Conservation (phyloP, 495 filamentous ascomycete genomes). For the Cairneyella variabilis region DNA sequence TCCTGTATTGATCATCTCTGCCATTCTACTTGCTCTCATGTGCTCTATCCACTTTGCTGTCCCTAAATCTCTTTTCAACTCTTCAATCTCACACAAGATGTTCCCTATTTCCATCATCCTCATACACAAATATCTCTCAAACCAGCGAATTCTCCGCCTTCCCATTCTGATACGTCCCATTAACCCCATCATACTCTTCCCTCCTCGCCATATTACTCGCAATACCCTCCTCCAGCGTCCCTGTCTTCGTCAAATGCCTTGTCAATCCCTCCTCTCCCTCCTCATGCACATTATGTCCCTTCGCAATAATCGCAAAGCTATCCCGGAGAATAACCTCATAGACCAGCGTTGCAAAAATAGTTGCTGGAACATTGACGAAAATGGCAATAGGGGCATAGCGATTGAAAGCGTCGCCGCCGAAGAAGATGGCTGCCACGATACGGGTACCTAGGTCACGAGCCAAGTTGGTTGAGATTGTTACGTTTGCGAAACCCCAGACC, state of each 20-base stretch:
- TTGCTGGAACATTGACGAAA: slow-evolving; percentile 49
- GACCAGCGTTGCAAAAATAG: slow-evolving; percentile 44
- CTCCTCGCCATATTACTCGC: slow-evolving; percentile 5
- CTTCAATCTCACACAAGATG: too few species aligned
- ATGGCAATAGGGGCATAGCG: slow-evolving; percentile 46
- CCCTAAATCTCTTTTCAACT: too few species aligned
- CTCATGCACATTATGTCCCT: slow-evolving; percentile 43
- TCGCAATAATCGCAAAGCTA: slow-evolving; percentile 41
- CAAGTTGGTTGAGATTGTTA: slow-evolving; percentile 47
- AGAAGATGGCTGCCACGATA: slow-evolving; percentile 52
- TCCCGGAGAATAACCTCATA: slow-evolving; percentile 51
- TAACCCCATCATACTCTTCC: background rate
- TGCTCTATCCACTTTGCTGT: too few species aligned
- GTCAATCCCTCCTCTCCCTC: slow-evolving; percentile 46
- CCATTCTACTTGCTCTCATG: too few species aligned
- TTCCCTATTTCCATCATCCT: too few species aligned
- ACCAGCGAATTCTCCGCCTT: background rate
- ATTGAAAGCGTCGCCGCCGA: slow-evolving; percentile 37
- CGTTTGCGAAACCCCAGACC: slow-evolving; percentile 45
- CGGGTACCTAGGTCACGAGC: slow-evolving; percentile 49
- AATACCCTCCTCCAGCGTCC: slow-evolving; percentile 22
- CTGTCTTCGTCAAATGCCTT: slow-evolving; percentile 42
- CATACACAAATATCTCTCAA: background rate
- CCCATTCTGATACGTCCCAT: background rate
- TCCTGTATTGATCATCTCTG: too few species aligned